Base-by-base conservation (phyloP, 805 yeast species). In the Metschnikowia chrysomelidarum region DNA sequence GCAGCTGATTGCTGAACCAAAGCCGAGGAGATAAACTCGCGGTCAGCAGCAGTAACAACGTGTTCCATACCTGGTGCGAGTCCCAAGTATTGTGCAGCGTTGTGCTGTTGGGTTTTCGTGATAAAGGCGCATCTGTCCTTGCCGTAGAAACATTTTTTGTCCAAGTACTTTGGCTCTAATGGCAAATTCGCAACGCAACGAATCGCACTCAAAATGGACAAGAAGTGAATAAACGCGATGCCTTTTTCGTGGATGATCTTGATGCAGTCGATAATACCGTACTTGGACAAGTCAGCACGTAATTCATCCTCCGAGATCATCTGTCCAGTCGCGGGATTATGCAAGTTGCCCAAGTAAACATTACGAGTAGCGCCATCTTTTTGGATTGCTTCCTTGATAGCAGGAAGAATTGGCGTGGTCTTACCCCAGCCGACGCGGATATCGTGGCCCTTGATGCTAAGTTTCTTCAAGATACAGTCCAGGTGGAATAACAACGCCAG, bases 71-170 rank as follows among this genome's bases (percentile, higher is more conserved):
- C 93, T 13, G 96, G 95, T 27, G 93, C 87, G 42, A 88, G 70
- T 1, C 97, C 96, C 36, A 91, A 65, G 56, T 87, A 91, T 58
- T 89, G 95, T 3, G 96, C 96, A 13, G 97, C 98, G 57, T 91
- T 88, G 56, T 89, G 96, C 62, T 88, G 96, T 62, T 93, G 97
- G 12, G 96, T 85, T 59, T 87, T 87, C 17, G 96, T 87, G 28
- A 91, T 86, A 53, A 87, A 87, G 2, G 96, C 96, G 67, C 93
- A 86, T 61, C 98, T 73, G 61, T 91, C 98, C 59, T 88, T 89
- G 42, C 97, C 98, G 54, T 87, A 89, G 51, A 78, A 86, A 26
- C 94, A 83, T 59, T 86, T 87, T 40, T 83, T 78, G 46, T 80
- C 82, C 38, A 73, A 67, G 68, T 88, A 91, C 51, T 79, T 80